Conservation (phyloP, 2,329 filamentous ascomycete species). For the Aspergillus candidus region DNA sequence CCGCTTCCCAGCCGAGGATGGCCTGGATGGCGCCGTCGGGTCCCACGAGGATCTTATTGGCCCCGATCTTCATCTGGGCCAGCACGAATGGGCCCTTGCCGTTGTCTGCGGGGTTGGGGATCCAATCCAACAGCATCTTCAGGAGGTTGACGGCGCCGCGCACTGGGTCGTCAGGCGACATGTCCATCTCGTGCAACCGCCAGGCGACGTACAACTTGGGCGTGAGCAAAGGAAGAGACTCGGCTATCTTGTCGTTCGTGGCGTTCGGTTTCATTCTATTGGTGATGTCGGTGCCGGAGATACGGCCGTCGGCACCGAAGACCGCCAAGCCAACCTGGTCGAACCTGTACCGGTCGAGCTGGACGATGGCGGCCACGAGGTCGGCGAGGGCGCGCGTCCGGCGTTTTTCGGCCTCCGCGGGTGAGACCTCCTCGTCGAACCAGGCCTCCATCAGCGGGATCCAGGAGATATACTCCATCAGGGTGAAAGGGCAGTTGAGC, state of each 20-base stretch:
- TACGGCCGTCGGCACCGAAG: conserved; percentile 10
- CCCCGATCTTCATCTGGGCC: conserved; percentile 24
- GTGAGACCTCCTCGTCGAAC: conserved; percentile 10
- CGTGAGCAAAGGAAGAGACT: conserved; percentile 2
- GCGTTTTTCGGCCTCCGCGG: background rate
- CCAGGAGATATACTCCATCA: conserved; percentile 21
- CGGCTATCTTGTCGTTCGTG: conserved; percentile 9
- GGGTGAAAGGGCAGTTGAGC: conserved; percentile 19
- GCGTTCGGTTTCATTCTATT: conserved; percentile 6
- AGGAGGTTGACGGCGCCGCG: conserved; percentile 7
- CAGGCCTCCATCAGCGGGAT: conserved; percentile 21
- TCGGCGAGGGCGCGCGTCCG: conserved; percentile 11
- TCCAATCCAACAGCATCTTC: conserved; percentile 13
- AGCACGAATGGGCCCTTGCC: conserved; percentile 16
- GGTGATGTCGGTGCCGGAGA: conserved; percentile 1
- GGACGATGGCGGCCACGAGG: conserved; percentile 16
- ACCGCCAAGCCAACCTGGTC: conserved; percentile 3
- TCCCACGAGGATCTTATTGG: conserved; percentile 27
- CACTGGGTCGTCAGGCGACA: background rate
- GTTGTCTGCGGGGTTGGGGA: conserved; percentile 7
- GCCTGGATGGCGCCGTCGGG: conserved; percentile 21
- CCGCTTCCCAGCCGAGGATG: conserved; percentile 28
- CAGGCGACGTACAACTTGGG: conserved; percentile 7
- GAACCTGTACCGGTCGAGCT: conserved; percentile 16
- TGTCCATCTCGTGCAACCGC: conserved; percentile 2